phyloP scores from a whole-genome alignment of 106 monocot species.

The Acanthochlamys bracteata region DNA sequence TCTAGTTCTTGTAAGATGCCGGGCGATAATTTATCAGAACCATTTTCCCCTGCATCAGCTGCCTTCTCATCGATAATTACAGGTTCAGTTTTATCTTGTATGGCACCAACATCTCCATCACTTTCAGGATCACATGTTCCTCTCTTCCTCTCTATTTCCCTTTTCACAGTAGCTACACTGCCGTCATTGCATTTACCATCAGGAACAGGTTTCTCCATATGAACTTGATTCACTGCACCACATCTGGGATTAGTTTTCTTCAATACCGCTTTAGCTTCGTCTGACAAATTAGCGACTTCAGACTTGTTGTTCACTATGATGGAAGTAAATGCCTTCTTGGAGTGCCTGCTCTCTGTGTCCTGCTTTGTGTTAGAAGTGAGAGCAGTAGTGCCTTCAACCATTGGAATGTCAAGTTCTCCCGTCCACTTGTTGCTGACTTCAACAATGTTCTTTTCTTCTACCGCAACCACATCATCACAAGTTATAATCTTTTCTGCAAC shows the following conservation, averaged over 20 bases:
- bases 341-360: background rate
- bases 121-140: conserved; percentile 6
- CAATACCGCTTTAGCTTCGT: conserved; percentile 20
- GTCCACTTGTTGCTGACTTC: conserved; percentile 21
- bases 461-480: conserved; percentile 6
- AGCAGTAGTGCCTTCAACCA: conserved; percentile 11
- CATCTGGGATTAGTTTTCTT: conserved; percentile 10
- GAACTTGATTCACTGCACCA: conserved; percentile 3
- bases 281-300: background rate
- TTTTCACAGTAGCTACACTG: conserved; percentile 1
- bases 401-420: conserved; percentile 9
- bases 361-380: background rate
- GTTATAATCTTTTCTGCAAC: conserved; percentile 22
- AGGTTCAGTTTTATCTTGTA: conserved; percentile 30
- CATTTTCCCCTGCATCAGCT: conserved; percentile 15
- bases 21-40: conserved; percentile 25
- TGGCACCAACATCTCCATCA: conserved; percentile 14
- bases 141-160: conserved; percentile 9
- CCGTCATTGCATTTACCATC: conserved; percentile 4
- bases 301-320: conserved; percentile 4
- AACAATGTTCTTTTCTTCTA: conserved; percentile 10
- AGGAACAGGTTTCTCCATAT: conserved; percentile 7
- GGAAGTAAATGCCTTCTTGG: background rate
- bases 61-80: conserved; percentile 24
- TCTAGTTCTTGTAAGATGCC: conserved; percentile 25